Evolutionary conservation across 768 basidiomycete species (phyloP).

Genomic region (Leccinum boreale): DNA sequence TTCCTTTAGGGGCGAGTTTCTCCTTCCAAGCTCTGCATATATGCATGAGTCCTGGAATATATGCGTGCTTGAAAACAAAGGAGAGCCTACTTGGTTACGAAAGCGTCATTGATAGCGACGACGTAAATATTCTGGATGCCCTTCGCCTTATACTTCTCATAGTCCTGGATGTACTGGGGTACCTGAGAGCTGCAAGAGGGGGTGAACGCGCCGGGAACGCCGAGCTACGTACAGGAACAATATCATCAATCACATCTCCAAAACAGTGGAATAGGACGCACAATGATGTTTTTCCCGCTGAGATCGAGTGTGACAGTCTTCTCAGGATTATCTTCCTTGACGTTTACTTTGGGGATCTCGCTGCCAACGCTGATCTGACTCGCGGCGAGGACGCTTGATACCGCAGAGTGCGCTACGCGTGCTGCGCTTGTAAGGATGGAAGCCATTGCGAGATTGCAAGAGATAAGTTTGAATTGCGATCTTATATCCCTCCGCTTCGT

Average conservation of each 20-base stretch:
- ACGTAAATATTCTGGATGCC: conserved; percentile 72
- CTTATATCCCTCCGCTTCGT: no score
- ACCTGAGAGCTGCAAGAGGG: conserved; percentile 66
- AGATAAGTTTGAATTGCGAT: no score
- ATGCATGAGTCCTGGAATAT: conserved; percentile 2
- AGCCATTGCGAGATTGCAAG: conserved; percentile 35
- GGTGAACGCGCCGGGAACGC: conserved; percentile 77
- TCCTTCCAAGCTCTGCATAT: conserved; percentile 62
- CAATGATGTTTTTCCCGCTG: conserved; percentile 62
- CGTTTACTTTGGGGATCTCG: conserved; percentile 44
- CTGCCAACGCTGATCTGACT: conserved; percentile 39
- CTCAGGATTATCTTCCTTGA: conserved; percentile 61
- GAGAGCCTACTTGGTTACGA: conserved; percentile 50
- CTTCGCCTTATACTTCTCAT: conserved; percentile 71
- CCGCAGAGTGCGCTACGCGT: conserved; percentile 52
- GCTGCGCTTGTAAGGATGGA: conserved; percentile 46
- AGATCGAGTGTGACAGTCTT: conserved; percentile 42
- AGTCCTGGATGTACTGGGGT: conserved; percentile 60
- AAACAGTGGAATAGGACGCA: conserved; percentile 29
- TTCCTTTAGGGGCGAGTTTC: conserved; percentile 52
- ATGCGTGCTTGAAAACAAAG: neutral
- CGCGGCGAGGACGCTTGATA: conserved; percentile 46
- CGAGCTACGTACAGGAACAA: conserved; percentile 43
- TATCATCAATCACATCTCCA: neutral
- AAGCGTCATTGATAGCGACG: conserved; percentile 76